Evolutionary conservation across 495 filamentous ascomycete genomes (phyloP).

Genomic region (Podospora appendiculata): DNA sequence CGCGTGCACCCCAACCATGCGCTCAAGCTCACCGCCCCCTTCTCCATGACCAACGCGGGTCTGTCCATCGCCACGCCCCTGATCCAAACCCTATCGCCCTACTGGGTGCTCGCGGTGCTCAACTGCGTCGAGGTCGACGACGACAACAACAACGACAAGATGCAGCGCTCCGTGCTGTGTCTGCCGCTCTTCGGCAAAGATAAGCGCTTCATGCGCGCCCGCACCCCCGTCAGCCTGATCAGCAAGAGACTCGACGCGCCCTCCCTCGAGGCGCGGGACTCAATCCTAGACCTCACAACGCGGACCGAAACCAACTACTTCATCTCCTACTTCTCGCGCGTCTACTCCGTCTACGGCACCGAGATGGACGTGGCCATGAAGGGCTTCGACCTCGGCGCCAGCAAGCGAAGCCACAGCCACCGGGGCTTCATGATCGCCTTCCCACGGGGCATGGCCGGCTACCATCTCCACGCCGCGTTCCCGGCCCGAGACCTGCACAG

Average conservation of each 20-base stretch:
- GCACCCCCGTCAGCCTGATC: slow-evolving; percentile 12
- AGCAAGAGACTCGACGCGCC: slow-evolving; percentile 5
- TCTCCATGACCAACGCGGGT: slow-evolving; percentile 20
- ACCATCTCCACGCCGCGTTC: slow-evolving; percentile 4
- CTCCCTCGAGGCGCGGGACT: not conserved
- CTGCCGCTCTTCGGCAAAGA: slow-evolving; percentile 19
- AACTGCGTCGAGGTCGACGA: slow-evolving; percentile 17
- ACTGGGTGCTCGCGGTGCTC: slow-evolving; percentile 19
- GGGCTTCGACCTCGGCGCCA: slow-evolving; percentile 8
- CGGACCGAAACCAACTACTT: slow-evolving; percentile 9
- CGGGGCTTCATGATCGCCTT: slow-evolving; percentile 17
- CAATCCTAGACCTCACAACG: slow-evolving; percentile 10
- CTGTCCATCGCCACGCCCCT: slow-evolving; percentile 17
- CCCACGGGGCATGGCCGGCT: slow-evolving; percentile 12
- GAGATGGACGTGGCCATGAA: slow-evolving; percentile 20
- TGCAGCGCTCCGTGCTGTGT: slow-evolving; percentile 10
- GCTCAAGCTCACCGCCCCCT: slow-evolving; percentile 10
- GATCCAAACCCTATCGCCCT: slow-evolving; percentile 18
- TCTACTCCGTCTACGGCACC: slow-evolving; percentile 16
- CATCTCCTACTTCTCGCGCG: slow-evolving; percentile 16
- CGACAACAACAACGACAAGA: not conserved
- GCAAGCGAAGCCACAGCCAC: not conserved
- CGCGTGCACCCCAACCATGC: slow-evolving; percentile 8
- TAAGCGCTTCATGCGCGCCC: slow-evolving; percentile 16
- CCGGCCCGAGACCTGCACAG: slow-evolving; percentile 3